Evolutionary conservation across 2,329 filamentous ascomycete genomes (phyloP).

Genomic region (Arthrobotrys entomopaga): DNA sequence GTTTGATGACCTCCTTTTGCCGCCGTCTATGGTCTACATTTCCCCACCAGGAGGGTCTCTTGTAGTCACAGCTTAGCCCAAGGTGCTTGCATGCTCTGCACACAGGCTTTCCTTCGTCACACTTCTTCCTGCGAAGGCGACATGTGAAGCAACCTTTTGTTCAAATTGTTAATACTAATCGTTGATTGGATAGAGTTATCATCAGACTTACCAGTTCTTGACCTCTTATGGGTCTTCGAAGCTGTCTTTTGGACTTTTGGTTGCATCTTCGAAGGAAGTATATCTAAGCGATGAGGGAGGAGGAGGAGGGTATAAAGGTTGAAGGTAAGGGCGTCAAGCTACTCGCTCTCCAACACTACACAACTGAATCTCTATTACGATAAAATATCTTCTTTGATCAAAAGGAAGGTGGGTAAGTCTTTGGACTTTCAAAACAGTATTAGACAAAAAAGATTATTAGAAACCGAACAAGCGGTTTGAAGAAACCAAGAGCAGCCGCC

Average conservation of each 20-base stretch:
- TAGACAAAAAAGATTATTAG: conserved; percentile 34
- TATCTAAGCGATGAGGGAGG: conserved; percentile 43
- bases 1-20: conserved; percentile 96
- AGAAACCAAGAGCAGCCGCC: conserved; percentile 48
- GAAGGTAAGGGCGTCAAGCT: conserved; percentile 55
- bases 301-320: conserved; percentile 61
- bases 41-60: conserved; percentile 96
- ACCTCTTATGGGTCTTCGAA: conserved; percentile 90
- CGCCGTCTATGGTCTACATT: conserved; percentile 85
- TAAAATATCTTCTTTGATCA: conserved; percentile 24
- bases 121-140: conserved; percentile 75
- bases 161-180: conserved; percentile 60
- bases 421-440: conserved; percentile 32
- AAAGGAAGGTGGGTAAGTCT: conserved; percentile 55
- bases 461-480: conserved; percentile 29
- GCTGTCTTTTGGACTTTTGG: conserved; percentile 70
- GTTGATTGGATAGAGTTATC: conserved; percentile 15
- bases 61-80: conserved; percentile 91
- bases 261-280: conserved; percentile 57
- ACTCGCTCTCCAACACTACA: conserved; percentile 54
- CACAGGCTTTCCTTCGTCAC: conserved; percentile 73
- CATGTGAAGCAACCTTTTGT: conserved; percentile 74
- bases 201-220: conserved; percentile 83
- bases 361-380: conserved; percentile 33
- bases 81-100: conserved; percentile 76